Percentiles rank a stretch among this genome's conserved stretches.
phyloP scores from a whole-genome alignment of 2,329 filamentous ascomycete genomes.

The Elsinoe australis region DNA sequence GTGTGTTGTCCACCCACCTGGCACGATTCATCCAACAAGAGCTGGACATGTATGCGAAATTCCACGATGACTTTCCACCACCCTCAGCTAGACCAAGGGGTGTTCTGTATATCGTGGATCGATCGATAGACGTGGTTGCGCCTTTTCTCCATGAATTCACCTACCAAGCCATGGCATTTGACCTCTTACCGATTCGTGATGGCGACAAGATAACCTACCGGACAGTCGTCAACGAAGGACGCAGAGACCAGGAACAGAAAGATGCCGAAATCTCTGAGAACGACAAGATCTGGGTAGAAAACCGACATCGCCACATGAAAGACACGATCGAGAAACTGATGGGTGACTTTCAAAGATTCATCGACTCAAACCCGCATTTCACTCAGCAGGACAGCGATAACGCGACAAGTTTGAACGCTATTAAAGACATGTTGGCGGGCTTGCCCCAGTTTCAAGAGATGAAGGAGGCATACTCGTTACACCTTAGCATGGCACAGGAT shows the following conservation, averaged over 20 bases:
- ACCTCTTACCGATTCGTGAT: conserved; percentile 80
- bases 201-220: conserved; percentile 81
- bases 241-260: conserved; percentile 64
- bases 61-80: conserved; percentile 76
- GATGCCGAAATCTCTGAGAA: conserved; percentile 87
- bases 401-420: conserved; percentile 72
- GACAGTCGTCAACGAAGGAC: conserved; percentile 68
- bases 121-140: conserved; percentile 84
- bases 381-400: conserved; percentile 63
- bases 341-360: conserved; percentile 85
- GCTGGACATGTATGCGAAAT: conserved; percentile 80
- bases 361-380: conserved; percentile 86
- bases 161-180: conserved; percentile 97
- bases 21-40: conserved; percentile 88
- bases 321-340: conserved; percentile 92
- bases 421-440: conserved; percentile 94
- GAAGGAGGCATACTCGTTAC: conserved; percentile 89
- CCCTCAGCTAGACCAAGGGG: conserved; percentile 70
- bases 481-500: conserved; percentile 93
- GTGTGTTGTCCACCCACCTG: conserved; percentile 77
- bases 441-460: conserved; percentile 90
- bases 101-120: conserved; percentile 77
- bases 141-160: conserved; percentile 93
- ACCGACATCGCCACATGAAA: conserved; percentile 94
- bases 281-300: conserved; percentile 92